phyloP scores from a whole-genome alignment of 75 land plant genomes.

The Cryptomeria japonica region DNA sequence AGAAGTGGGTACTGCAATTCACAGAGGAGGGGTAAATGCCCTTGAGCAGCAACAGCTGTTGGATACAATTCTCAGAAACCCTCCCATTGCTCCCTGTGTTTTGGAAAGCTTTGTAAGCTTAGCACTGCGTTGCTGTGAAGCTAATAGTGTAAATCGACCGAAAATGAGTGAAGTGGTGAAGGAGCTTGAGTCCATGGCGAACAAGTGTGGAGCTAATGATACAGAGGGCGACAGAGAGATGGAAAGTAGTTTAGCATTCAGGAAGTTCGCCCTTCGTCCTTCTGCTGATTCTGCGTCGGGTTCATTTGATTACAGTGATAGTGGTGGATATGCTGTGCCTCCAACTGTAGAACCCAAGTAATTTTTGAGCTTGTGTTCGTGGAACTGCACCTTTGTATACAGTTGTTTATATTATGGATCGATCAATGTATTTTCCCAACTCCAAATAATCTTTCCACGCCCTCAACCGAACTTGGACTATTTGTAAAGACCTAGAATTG shows the following conservation, averaged over 20 bases:
- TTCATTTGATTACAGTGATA: not conserved
- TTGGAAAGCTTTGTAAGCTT: too few species aligned
- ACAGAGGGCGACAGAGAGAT: not conserved
- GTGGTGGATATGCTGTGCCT: not conserved
- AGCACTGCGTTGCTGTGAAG: too few species aligned
- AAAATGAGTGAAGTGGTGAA: too few species aligned
- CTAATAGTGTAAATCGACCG: too few species aligned
- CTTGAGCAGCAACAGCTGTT: too few species aligned
- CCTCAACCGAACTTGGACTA: too few species aligned
- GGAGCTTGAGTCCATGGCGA: slow-evolving; percentile 10
- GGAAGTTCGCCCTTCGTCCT: not conserved
- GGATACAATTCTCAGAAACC: too few species aligned
- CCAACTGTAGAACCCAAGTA: not conserved
- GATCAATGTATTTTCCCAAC: too few species aligned
- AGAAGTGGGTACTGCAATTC: slow-evolving; percentile 36
- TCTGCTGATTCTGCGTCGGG: not conserved
- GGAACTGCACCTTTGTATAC: too few species aligned
- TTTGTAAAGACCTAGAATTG: too few species aligned
- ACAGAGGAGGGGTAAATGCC: slow-evolving; percentile 16
- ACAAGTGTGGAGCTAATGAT: not conserved
- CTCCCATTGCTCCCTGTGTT: too few species aligned
- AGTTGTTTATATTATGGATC: not conserved
- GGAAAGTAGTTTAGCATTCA: not conserved
- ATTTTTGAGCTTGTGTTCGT: not conserved
- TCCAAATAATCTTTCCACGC: too few species aligned